Evolutionary conservation across 2,329 filamentous ascomycete species (phyloP), one percentile per base, ranked within the genome.

Genomic region (Penicillium sp.): DNA sequence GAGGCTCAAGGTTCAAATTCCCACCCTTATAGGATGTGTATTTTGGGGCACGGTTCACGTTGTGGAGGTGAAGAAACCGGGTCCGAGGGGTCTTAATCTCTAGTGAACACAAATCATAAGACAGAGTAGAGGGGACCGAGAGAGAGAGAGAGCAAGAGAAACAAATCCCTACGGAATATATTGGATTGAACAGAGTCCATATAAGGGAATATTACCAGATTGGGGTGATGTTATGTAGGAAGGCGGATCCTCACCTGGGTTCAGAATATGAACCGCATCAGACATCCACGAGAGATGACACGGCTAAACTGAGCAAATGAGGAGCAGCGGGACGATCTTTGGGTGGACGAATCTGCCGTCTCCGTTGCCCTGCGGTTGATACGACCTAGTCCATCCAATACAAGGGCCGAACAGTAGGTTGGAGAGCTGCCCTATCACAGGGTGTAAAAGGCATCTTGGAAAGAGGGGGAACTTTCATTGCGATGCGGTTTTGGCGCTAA

Each of bases 341-440:
- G 39, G 35, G 39, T 57, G 55, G 58, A 50, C 57, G 58, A 66
- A 66, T 66, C 57, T 51, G 34, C 52, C 54, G 55, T 50, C 35
- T 22, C 56, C 38, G 57, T 61, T 60, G 50, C 45, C 46, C 50
- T 58, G 44, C 18, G 42, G 42, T 54, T 47, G 53, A 59, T 62
- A 65, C 61, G 42, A 35, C 39, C 37, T 16, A 14, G 24, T 29
- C 26, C 38, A 34, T 22, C 43, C 50, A 48, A 62, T 66, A 66
- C 64, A 65, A 66, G 62, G 62, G 62, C 64, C 62, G 52, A 66
- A 66, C 62, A 46, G 35, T 1, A 50, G 51, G 50, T 47, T 40
- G n/a, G 31, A 20, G 32, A 29, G 22, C 44, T n/a, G 56, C 50
- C 64, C 64, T 65, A 66, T 66, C 64, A 66, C 43, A 58, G 18